Evolutionary conservation across 257 asterid genomes (phyloP).

Genomic region (Solanum pinnatisectum): DNA sequence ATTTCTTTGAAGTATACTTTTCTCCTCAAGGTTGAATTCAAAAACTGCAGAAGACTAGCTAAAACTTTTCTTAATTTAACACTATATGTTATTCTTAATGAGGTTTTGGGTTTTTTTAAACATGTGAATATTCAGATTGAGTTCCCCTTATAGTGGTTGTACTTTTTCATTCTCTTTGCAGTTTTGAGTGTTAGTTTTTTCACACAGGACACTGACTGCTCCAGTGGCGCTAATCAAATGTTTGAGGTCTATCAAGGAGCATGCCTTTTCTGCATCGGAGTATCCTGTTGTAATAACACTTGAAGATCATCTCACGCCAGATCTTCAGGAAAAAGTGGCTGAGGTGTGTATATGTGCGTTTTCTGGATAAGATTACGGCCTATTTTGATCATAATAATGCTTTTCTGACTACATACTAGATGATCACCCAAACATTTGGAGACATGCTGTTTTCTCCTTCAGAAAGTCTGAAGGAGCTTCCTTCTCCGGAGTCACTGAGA

Average conservation of each 20-base stretch:
- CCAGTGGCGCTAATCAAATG: slow-evolving; percentile 68
- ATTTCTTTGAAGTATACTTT: background rate
- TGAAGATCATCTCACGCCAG: slow-evolving; percentile 67
- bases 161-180: background rate
- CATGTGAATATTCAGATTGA: background rate
- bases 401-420: slow-evolving; percentile 31
- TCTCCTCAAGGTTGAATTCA: background rate
- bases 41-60: background rate
- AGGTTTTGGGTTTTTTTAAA: background rate
- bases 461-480: slow-evolving; percentile 37
- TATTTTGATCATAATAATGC: background rate
- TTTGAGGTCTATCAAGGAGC: slow-evolving; percentile 64
- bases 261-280: slow-evolving; percentile 58
- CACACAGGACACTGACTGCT: slow-evolving; percentile 57
- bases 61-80: background rate
- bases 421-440: slow-evolving; percentile 73
- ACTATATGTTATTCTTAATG: background rate
- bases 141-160: background rate
- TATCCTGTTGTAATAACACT: slow-evolving; percentile 72
- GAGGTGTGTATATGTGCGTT: slow-evolving; percentile 30
- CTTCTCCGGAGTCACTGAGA: slow-evolving; percentile 64
- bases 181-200: background rate
- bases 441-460: slow-evolving; percentile 48
- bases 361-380: background rate
- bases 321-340: slow-evolving; percentile 71